Conservation (phyloP, 352 stramenopile species). For the Aphanomyces euteiches region DNA sequence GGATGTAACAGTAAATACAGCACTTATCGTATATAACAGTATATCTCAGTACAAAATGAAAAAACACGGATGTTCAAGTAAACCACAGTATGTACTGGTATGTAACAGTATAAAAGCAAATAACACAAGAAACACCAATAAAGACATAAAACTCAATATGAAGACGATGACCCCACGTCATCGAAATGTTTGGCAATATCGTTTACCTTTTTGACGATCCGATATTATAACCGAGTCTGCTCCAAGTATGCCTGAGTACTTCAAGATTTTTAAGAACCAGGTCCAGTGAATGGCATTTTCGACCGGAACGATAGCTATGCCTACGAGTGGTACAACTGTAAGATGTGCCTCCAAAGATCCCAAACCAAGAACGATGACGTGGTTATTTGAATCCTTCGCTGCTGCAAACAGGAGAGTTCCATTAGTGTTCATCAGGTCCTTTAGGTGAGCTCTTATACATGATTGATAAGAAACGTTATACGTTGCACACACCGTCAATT, state of each 20-base stretch:
- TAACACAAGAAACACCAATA: neutral
- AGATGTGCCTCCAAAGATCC: neutral
- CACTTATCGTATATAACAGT: too few relatives aligned
- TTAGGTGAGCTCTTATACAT: neutral
- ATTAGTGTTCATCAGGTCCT: conserved; percentile 4
- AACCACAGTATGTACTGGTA: too few relatives aligned
- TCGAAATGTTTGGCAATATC: neutral
- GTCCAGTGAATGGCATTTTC: neutral
- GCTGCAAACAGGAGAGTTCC: too few relatives aligned
- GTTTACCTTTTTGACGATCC: neutral
- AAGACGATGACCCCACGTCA: too few relatives aligned
- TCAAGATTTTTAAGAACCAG: neutral
- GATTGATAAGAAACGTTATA: neutral
- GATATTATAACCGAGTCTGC: neutral
- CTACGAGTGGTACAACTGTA: too few relatives aligned
- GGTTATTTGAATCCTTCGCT: neutral
- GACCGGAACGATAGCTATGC: neutral
- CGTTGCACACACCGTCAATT: conserved; percentile 1
- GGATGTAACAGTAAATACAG: too few relatives aligned
- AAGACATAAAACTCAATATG: neutral
- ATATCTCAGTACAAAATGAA: too few relatives aligned
- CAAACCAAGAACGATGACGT: neutral
- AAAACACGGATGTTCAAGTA: too few relatives aligned
- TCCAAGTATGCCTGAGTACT: neutral
- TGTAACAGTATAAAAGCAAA: neutral